These are phyloP conservation scores for Geosmithia flava DNA, from an alignment of 2,329 filamentous ascomycete genomes.

Conservation along the genomic window DNA sequence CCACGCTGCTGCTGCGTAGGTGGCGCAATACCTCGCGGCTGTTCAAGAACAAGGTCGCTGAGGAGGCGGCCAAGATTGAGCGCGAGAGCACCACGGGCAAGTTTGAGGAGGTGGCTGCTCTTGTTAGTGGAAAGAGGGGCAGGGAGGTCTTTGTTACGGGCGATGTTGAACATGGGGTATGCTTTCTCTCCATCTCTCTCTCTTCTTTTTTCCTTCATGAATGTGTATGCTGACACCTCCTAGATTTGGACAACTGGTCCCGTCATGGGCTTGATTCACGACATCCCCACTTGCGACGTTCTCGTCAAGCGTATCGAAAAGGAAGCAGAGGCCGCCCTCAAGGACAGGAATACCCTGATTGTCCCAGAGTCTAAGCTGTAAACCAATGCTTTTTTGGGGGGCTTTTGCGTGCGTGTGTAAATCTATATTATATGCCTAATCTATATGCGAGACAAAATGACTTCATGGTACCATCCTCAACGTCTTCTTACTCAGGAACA, in stretches of 20 bases:
- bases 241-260: slow-evolving; percentile 96
- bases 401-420: background rate
- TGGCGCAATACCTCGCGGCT: slow-evolving; percentile 90
- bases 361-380: slow-evolving; percentile 47
- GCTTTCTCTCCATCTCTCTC: slow-evolving; percentile 18
- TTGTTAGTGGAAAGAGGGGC: slow-evolving; percentile 82
- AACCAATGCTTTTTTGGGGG: no score
- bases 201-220: background rate
- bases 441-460: background rate
- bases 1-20: slow-evolving; percentile 70
- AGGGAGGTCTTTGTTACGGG: slow-evolving; percentile 86
- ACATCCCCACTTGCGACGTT: slow-evolving; percentile 64
- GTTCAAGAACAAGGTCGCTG: slow-evolving; percentile 81
- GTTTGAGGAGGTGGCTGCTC: slow-evolving; percentile 77
- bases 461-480: background rate
- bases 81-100: slow-evolving; percentile 70
- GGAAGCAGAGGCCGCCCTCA: slow-evolving; percentile 58
- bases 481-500: background rate
- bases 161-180: slow-evolving; percentile 78
- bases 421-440: background rate
- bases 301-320: slow-evolving; percentile 63
- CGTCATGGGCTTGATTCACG: slow-evolving; percentile 80
- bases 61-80: slow-evolving; percentile 73
- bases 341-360: slow-evolving; percentile 43
- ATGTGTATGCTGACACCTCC: no score